Base-by-base conservation (phyloP, 202 grass and related monocot species). In the Panicum virgatum region DNA sequence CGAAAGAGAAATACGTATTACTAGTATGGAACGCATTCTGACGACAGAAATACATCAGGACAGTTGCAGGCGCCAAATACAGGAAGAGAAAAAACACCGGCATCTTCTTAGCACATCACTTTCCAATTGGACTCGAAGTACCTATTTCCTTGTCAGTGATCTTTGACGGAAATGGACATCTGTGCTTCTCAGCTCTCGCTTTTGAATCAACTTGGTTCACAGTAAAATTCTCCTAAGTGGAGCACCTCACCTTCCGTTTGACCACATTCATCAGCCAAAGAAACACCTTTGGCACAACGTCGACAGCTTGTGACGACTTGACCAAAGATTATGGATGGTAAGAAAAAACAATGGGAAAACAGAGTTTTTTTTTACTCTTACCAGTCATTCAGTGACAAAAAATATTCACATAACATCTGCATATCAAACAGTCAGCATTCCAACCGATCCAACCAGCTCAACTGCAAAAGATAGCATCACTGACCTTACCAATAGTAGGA, bases 121-220 rank as follows among this genome's bases (percentile, higher is more conserved):
- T 69, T 83, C 73, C 15, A 67, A 13, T 68, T 62, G 70, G 62
- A 38, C 50, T 61, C 60, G 9, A n/a, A 40, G 15, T 42, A 85
- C 12, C 75, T 26, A 14, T 72, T 30, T 19, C 42, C 57, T 9
- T 63, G 46, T 42, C 46, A 72, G 36, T 61, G 23, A 69, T 48
- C 8, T 58, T 74, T 54, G 44, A 61, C 60, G 69, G 53, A 83
- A 74, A 90, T 69, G 53, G 83, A 66, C 67, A 86, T 74, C 13
- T 74, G 61, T 62, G 61, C 8, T 75, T 52, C 10, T 53, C 43
- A 29, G 29, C 37, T 66, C 30, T 13, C 76, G 34, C 79, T 83
- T 83, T 82, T 72, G 52, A 46, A 52, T 61, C 83, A 79, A 86
- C 62, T 82, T 58, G 79, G 43, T 27, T 59, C 56, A 27, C 51